These are phyloP conservation scores for Wallacemonas sp. DNA, from an alignment of 208 protist genomes.

Conservation along the genomic window DNA sequence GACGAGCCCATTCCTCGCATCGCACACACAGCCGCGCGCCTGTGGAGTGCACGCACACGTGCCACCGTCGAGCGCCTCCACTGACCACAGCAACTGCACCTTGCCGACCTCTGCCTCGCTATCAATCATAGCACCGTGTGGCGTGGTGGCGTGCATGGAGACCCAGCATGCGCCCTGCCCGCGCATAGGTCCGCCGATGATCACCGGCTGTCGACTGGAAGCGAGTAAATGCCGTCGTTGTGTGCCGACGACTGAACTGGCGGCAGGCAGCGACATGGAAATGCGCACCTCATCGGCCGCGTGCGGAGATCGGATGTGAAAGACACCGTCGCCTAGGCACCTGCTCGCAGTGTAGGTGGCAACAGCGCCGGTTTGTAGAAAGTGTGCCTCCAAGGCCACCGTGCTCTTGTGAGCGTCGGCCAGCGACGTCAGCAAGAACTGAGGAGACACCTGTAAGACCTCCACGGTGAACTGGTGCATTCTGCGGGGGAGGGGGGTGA, in stretches of 20 bases:
- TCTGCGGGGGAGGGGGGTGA: neutral
- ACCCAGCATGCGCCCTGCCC: constrained; percentile 25
- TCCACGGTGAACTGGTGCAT: constrained; percentile 29
- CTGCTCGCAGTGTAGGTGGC: neutral
- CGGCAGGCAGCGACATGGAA: neutral
- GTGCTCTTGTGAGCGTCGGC: neutral
- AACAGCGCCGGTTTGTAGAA: neutral
- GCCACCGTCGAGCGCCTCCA: constrained; percentile 7
- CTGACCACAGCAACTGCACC: constrained; percentile 39
- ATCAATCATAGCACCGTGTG: neutral
- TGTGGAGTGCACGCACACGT: neutral
- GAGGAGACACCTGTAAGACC: constrained; percentile 21
- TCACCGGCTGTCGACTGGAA: constrained; percentile 10
- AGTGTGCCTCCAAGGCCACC: neutral
- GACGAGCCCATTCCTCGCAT: neutral
- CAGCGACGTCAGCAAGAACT: neutral
- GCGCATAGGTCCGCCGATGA: constrained; percentile 20
- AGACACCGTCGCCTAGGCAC: neutral
- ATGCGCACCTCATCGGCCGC: constrained; percentile 18
- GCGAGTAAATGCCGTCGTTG: neutral
- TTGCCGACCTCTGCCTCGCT: neutral
- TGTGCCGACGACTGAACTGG: neutral
- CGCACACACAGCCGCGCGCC: neutral
- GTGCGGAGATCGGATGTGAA: constrained; percentile 21
- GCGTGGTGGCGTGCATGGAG: neutral